Evolutionary conservation across 2,329 filamentous ascomycete genomes (phyloP).

Genomic region (Juglanconis juglandina): DNA sequence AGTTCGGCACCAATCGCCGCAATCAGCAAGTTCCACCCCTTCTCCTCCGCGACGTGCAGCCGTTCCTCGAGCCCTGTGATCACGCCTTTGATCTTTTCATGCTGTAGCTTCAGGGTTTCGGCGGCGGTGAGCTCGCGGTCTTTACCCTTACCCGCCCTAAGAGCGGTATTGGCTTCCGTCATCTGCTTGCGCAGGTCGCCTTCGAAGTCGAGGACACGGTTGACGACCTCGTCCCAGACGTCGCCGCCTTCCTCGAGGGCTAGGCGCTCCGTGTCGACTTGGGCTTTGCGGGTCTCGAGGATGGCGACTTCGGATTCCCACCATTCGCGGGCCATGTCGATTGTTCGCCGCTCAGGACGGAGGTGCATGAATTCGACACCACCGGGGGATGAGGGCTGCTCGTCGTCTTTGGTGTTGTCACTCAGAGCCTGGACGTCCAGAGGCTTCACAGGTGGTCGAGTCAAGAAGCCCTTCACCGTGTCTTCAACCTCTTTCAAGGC

Average conservation of each 20-base stretch:
- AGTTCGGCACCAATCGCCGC: conserved; percentile 68
- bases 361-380: conserved; percentile 57
- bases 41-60: conserved; percentile 53
- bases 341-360: conserved; percentile 61
- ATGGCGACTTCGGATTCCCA: conserved; percentile 62
- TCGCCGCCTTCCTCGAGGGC: conserved; percentile 66
- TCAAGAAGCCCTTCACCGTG: conserved; percentile 58
- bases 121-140: conserved; percentile 27
- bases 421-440: conserved; percentile 45
- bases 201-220: conserved; percentile 63
- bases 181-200: conserved; percentile 56
- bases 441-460: conserved; percentile 52
- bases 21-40: conserved; percentile 71
- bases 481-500: conserved; percentile 64
- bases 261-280: conserved; percentile 57
- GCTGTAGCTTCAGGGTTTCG: conserved; percentile 41
- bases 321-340: conserved; percentile 68
- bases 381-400: conserved; percentile 30
- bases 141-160: conserved; percentile 30
- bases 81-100: conserved; percentile 55
- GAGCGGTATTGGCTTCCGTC: conserved; percentile 26
- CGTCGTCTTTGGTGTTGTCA: conserved; percentile 12
- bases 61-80: conserved; percentile 53
- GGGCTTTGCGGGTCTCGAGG: conserved; percentile 51
- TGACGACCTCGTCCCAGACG: conserved; percentile 63